Evolutionary conservation across 2,329 filamentous ascomycete species (phyloP).

Genomic region (Apiospora marii): DNA sequence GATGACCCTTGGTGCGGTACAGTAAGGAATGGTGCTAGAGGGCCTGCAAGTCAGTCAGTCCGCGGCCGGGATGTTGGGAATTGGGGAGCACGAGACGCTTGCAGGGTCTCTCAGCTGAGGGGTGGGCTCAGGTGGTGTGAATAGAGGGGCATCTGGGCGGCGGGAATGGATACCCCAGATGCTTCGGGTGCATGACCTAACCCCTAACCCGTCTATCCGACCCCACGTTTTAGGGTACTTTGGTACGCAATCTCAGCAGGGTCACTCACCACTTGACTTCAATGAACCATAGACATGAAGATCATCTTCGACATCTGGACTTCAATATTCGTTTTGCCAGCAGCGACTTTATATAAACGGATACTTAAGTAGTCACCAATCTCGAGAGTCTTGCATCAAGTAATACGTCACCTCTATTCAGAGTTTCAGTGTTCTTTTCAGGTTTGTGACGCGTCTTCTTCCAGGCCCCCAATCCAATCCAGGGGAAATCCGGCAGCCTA

Average conservation of each 20-base stretch:
- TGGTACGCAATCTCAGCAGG: not conserved
- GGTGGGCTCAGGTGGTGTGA: not conserved
- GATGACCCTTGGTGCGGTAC: not conserved
- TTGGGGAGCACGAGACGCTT: slow-evolving; percentile 20
- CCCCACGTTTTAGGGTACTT: slow-evolving; percentile 18
- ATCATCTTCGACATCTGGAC: not conserved
- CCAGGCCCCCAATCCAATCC: not conserved
- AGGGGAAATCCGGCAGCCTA: slow-evolving; percentile 15
- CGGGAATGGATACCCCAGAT: not conserved
- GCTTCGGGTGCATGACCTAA: slow-evolving; percentile 3
- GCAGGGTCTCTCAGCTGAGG: slow-evolving; percentile 21
- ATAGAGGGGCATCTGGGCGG: slow-evolving; percentile 12
- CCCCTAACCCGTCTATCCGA: not conserved
- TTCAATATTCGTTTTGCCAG: not conserved
- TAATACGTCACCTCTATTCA: not conserved
- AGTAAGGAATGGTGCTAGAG: not conserved
- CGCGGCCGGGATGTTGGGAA: slow-evolving; percentile 1
- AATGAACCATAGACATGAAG: not conserved
- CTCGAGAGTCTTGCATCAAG: not conserved
- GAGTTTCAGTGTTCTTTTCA: not conserved
- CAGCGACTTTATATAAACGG: not conserved
- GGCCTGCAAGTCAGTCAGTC: slow-evolving; percentile 10
- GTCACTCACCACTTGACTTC: not conserved
- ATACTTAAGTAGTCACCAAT: too few species aligned
- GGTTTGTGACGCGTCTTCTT: not conserved